Evolutionary conservation across 192 early-diverging fungal species (phyloP), one percentile per base, ranked within the genome.

Genomic region (Entrophospora sp.): DNA sequence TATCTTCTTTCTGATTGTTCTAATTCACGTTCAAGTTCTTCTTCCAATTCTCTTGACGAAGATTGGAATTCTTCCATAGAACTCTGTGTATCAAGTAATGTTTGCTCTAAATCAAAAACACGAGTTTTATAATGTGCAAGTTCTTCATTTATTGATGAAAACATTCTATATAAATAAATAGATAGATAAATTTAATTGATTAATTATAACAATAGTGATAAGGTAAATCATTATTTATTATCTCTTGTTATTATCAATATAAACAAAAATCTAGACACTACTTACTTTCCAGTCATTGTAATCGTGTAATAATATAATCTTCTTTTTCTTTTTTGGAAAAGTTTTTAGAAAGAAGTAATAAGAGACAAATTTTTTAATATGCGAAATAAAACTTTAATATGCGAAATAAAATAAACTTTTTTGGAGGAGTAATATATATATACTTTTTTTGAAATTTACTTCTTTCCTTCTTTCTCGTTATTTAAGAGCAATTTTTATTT

Each of bases 11-110:
- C 89, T 6, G 87, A 76, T 24, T 81, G 82, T 22, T 81, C 80
- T 12, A 88, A 79, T 58, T 90, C 89, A 58, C 82, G 78, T 67
- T 90, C 89, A 8, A 90, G 74, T 62, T 88, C 89, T 40, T 81
- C 76, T 71, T 88, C 87, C 4, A 88, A 66, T 67, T 88, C 89
- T 18, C 78, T 74, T 9, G 87, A 88, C 38, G 85, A 82, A 10
- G 67, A 68, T 69, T 84, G 80, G 51, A 84, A 88, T 45, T 86
- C 83, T 42, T 84, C 83, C 12, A 88, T 70, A 27, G 82, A 79
- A 44, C 77, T 57, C 48, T 79, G 79, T 38, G 82, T 87, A 32
- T 84, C 78, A 16, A 68, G 66, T 36, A 87, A 60, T 25, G 70
- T 77, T 35, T 79, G 73, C 51, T 86, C 81, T 42, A 83, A 60